Evolutionary conservation across 2,329 filamentous ascomycete species (phyloP), one percentile per base, ranked within the genome.

Genomic region (Talaromyces marneffei): DNA sequence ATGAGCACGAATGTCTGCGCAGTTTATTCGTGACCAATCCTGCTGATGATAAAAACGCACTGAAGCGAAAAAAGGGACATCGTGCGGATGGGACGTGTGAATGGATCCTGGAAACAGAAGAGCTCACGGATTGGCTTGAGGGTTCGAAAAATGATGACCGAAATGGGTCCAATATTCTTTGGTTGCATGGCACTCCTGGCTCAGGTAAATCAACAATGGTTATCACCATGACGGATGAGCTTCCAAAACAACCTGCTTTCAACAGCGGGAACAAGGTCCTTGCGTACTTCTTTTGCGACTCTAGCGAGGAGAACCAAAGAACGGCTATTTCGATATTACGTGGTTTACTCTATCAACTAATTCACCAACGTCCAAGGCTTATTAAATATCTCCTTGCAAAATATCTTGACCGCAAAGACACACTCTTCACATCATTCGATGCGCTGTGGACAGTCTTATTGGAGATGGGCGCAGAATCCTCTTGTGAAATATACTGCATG

Each of bases 211-310:
- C 65, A 25, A 62, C 40, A 5, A 53, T 53, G 54, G 54, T 33
- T 9, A 33, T 62, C 25, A 62, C 60, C 0, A 3, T 62, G 3
- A 25, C 20, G 3, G 54, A 42, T 3, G 5, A 23, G 0, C 53
- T 62, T 6, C 4, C 33, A 35, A 20, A 42, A 4, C 14, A 29
- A 14, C 2, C 1, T 25, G 23, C 20, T 23, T 29, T 52, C 20
- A n/a, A 14, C 3, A 20, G 20, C 27, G 9, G 25, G 6, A 18
- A 57, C 10, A 53, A 31, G 16, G 31, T 5, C 16, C 40, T 61
- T 48, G n/a, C 53, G 20, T 61, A 67, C 44, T 67, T 65, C 57
- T 67, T 66, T 56, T 67, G 65, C 37, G 65, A 66, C 37, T 64
- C 66, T 8, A 60, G 39, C 33, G 52, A n/a, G n/a, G n/a, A n/a